Base-by-base conservation (phyloP, 805 yeast genomes). In the Myxozyma geophila region DNA sequence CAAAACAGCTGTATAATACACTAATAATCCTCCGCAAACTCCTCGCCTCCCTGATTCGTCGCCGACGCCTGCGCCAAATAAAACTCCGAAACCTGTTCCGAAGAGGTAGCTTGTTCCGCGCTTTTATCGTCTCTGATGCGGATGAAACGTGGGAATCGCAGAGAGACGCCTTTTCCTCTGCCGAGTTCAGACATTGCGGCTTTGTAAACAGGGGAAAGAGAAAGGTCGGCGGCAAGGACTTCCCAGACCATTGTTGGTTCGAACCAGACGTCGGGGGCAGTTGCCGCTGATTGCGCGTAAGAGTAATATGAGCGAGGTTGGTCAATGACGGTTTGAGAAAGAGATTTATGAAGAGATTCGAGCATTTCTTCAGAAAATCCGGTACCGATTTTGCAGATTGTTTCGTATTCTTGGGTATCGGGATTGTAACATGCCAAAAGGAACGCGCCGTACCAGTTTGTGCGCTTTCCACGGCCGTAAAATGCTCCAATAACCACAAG, bases 381-480 rank as follows among this genome's bases (percentile, higher is more conserved):
- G 0, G 99, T 95, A 54, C 99, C 99, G 60, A 96, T 92, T 75
- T 95, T 95, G 78, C 99, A 95, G 48, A 96, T 88, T 0, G 98
- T 89, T 75, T 95, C 98, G 74, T 84, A 91, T 72, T 92, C 98
- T 23, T 96, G 98, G 0, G 91, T 84, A 62, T 93, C 97, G 60
- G 86, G 86, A 72, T 95, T 95, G 73, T 91, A 93, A 37, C 96
- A 88, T 0, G 96, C 98, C 56, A 95, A 79, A 46, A 95, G 76
- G 72, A 92, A 95, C 1, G 98, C 99, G 58, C 99, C 99, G 74
- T 93, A 95, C 65, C 88, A 83, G 10, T 96, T 97, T 0, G 98
- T 92, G 73, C 99, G 84, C 76, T 93, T 95, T 50, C 99, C 99
- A 63, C 86, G 86, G 21, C 99, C 99, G 69, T 85, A 85, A 74